Conservation (phyloP, 306 rosid species). For the Inga oerstediana region DNA sequence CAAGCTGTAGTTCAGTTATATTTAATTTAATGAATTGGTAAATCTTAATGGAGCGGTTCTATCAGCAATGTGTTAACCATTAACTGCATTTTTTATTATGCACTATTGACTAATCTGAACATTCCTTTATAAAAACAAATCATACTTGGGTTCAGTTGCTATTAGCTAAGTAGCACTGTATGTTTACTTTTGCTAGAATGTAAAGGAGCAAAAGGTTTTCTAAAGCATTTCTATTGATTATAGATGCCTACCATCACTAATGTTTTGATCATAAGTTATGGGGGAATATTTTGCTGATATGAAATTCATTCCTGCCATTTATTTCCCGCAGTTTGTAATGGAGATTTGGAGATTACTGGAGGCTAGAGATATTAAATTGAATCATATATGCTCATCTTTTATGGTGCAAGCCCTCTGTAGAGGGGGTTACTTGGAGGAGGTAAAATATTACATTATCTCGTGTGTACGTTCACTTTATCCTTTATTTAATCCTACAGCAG, state of each 20-base stretch:
- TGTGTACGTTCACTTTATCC: constrained; percentile 20
- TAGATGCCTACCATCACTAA: constrained; percentile 18
- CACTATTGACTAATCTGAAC: background rate
- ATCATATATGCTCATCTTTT: constrained; percentile 51
- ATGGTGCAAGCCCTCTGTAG: constrained; percentile 69
- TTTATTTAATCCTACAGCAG: background rate
- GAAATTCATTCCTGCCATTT: constrained; percentile 18
- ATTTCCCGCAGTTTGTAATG: constrained; percentile 72
- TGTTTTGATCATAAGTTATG: constrained; percentile 15
- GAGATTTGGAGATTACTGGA: constrained; percentile 82
- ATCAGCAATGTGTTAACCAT: constrained; percentile 11
- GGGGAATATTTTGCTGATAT: constrained; percentile 10
- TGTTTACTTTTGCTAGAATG: constrained; percentile 18
- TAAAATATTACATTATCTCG: constrained; percentile 35
- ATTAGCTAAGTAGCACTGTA: background rate
- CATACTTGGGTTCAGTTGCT: constrained; percentile 11
- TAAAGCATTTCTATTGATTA: constrained; percentile 4
- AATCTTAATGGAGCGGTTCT: constrained; percentile 7
- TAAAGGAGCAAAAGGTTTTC: constrained; percentile 15
- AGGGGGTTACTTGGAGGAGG: constrained; percentile 79
- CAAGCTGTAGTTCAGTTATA: background rate
- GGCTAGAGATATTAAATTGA: constrained; percentile 51
- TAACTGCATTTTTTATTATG: constrained; percentile 8
- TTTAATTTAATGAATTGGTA: background rate
- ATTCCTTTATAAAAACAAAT: constrained; percentile 2